These are phyloP conservation scores for Orobanche coerulescens DNA, from an alignment of 257 asterid species.

Conservation along the genomic window DNA sequence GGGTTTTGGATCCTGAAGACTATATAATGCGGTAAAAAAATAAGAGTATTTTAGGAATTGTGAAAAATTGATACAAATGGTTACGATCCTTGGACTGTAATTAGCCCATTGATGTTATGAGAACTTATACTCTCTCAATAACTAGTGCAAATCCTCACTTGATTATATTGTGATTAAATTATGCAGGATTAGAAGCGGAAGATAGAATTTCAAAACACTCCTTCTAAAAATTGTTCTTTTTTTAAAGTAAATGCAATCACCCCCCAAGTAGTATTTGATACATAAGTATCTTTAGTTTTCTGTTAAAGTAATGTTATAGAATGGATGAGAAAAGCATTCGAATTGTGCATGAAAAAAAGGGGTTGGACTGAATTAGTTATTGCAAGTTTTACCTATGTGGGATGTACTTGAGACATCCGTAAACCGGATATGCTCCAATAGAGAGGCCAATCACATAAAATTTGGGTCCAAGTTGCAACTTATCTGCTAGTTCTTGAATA, in stretches of 20 bases:
- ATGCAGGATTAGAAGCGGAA: background rate
- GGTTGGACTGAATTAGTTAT: background rate
- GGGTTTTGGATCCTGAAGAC: too few species aligned
- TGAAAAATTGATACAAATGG: too few species aligned
- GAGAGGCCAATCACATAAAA: slow-evolving; percentile 55
- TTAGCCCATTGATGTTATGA: too few species aligned
- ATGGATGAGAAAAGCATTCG: background rate
- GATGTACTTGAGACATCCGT: slow-evolving; percentile 53
- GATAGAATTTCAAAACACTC: background rate
- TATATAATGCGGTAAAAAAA: too few species aligned
- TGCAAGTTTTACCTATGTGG: slow-evolving; percentile 47
- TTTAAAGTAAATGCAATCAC: background rate
- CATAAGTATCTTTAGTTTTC: background rate
- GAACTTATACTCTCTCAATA: too few species aligned
- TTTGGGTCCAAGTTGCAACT: slow-evolving; percentile 47
- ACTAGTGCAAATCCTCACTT: too few species aligned
- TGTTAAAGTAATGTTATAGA: background rate
- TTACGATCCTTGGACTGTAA: too few species aligned
- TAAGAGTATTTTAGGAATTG: too few species aligned
- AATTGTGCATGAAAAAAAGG: background rate
- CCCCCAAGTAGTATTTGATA: background rate
- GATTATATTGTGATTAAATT: too few species aligned
- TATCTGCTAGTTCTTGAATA: slow-evolving; percentile 61
- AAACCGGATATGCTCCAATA: slow-evolving; percentile 50
- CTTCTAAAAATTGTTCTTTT: too few species aligned